phyloP scores from a whole-genome alignment of 176 grass and related monocot species.

The Pontederia paniculata region DNA sequence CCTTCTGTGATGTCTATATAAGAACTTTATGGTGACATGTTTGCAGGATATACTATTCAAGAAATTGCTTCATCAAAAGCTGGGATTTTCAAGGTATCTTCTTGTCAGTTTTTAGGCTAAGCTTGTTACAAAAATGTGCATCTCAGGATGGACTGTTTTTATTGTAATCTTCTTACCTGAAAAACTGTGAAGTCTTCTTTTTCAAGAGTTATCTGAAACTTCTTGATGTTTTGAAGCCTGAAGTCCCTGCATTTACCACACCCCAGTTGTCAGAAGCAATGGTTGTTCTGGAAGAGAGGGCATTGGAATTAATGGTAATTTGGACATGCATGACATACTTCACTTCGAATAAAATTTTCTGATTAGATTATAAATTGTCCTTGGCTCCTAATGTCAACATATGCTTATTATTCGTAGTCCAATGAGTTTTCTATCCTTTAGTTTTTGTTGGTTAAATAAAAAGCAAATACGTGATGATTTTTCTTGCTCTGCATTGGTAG shows the following conservation, averaged over 20 bases:
- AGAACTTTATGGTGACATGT: neutral
- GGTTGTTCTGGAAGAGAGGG: conserved; percentile 17
- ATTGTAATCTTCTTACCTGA: conserved; percentile 17
- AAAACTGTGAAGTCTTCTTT: neutral
- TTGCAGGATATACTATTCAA: conserved; percentile 23
- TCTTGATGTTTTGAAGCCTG: conserved; percentile 25
- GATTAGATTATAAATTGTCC: neutral
- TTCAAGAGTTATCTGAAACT: conserved; percentile 29
- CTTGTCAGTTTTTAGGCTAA: neutral
- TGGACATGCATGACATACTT: neutral
- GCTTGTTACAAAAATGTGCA: neutral
- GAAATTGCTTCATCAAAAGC: conserved; percentile 15
- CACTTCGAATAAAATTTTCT: neutral
- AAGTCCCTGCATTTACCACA: conserved; percentile 29
- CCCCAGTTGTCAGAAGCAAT: conserved; percentile 34
- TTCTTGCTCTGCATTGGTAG: neutral
- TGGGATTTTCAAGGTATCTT: conserved; percentile 22
- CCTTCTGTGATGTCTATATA: neutral
- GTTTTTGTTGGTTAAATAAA: neutral
- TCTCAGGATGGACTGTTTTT: conserved; percentile 3
- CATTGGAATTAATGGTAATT: conserved; percentile 32
- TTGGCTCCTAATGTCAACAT: too few relatives aligned
- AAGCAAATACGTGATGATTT: neutral
- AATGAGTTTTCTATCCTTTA: neutral
- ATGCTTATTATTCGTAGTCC: too few relatives aligned